Evolutionary conservation across 345 rosid genomes (phyloP), one percentile per base, ranked within the genome.

Genomic region (Iberis pinnata): DNA sequence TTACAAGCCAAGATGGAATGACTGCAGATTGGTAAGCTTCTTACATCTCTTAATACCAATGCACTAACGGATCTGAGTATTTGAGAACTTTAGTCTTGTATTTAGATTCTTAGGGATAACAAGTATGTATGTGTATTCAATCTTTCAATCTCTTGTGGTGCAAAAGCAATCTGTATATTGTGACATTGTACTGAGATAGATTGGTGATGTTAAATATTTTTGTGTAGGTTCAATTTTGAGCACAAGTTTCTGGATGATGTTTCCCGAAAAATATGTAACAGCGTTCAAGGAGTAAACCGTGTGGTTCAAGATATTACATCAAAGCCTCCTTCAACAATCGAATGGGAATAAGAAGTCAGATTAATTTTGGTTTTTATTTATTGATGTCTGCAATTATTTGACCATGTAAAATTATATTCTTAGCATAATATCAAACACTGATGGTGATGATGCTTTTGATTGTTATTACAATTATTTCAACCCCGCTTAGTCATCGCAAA

Each of bases 1-100:
- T 93, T 50, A 93, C 95, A 37, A 93, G 99, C 76, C 92, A 93
- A 79, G 97, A 93, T 31, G 99, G 99, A 61, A 93, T 93, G 99
- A 93, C 97, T 8, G 97, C 99, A 37, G 99, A 93, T 59, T 88
- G 99, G 99, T 93, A 53, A 79, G 43, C 60, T 44, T 57, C 65
- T 53, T 17, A 37, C 10, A 2, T n/a, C n/a, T n/a, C n/a, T n/a
- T n/a, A n/a, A n/a, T n/a, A n/a, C n/a, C n/a, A n/a, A n/a, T n/a
- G n/a, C n/a, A n/a, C n/a, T n/a, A n/a, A n/a, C n/a, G n/a, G n/a
- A n/a, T n/a, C n/a, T n/a, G n/a, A n/a, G n/a, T n/a, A n/a, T n/a
- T n/a, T n/a, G n/a, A n/a, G 29, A 26, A 26, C 29, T 26, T 26
- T 26, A n/a, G 29, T 26, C 8, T 26, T 26, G 29, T 26, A 8